Evolutionary conservation across 1,284 basidiomycete genomes (phyloP).

Genomic region (Nidula niveotomentosa): DNA sequence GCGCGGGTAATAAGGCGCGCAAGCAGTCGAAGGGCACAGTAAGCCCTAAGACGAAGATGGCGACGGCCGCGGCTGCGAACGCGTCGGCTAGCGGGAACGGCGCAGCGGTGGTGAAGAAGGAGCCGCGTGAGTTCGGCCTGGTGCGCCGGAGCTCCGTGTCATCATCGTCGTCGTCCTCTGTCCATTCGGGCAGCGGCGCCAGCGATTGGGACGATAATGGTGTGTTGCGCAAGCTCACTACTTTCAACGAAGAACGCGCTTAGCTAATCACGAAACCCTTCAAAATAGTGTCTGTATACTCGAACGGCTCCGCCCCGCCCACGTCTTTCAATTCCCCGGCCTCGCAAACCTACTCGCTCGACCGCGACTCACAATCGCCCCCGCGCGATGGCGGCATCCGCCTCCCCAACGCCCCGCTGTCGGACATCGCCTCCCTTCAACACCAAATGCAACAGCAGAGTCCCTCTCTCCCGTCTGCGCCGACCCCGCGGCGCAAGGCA

Average conservation of each 20-base stretch:
- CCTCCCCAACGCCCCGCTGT: constrained; percentile 66
- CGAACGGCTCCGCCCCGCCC: constrained; percentile 57
- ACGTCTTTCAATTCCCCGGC: constrained; percentile 69
- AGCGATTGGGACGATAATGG: constrained; percentile 79
- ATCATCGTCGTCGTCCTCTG: constrained; percentile 46
- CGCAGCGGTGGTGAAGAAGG: constrained; percentile 53
- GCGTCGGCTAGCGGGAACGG: constrained; percentile 1
- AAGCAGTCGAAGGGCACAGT: constrained; percentile 48
- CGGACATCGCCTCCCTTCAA: constrained; percentile 55
- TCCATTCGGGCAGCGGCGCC: constrained; percentile 47
- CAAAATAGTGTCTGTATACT: constrained; percentile 61
- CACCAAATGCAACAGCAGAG: constrained; percentile 16
- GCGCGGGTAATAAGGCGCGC: constrained; percentile 78
- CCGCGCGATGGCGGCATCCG: constrained; percentile 63
- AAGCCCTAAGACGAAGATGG: constrained; percentile 29
- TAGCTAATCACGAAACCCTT: constrained; percentile 14
- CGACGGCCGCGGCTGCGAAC: constrained; percentile 2
- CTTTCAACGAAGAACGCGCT: constrained; percentile 8
- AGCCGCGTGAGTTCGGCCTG: constrained; percentile 52
- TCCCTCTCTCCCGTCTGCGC: constrained; percentile 9
- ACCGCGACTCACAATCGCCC: constrained; percentile 59
- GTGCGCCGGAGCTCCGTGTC: constrained; percentile 62
- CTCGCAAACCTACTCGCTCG: constrained; percentile 53
- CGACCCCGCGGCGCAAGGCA: constrained; percentile 36
- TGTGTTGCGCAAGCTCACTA: constrained; percentile 33